Percentiles rank a stretch among this genome's conserved stretches.
Conservation (phyloP, 225 moss, liverwort and hornwort species). For the Takakia lepidozioides region DNA sequence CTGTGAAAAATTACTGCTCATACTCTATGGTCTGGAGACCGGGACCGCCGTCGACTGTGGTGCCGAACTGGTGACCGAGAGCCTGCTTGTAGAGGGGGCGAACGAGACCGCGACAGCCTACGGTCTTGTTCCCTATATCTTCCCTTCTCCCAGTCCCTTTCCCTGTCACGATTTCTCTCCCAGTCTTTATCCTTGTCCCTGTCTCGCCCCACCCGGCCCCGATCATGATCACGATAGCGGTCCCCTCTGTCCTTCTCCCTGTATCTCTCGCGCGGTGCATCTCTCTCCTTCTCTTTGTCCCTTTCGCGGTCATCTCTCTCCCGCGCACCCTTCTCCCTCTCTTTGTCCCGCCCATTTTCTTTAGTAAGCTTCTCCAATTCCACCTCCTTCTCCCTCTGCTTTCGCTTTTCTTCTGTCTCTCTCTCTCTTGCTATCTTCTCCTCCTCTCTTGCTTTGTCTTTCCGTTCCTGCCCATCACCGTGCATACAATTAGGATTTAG, state of each 20-base stretch:
- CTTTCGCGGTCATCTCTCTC: constrained; percentile 28
- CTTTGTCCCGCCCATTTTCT: constrained; percentile 28
- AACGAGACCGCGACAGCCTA: constrained; percentile 24
- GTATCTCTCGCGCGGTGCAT: constrained; percentile 20
- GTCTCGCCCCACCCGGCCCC: constrained; percentile 22
- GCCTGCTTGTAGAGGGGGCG: constrained; percentile 19
- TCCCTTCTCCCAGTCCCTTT: constrained; percentile 21
- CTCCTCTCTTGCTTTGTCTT: constrained; percentile 54
- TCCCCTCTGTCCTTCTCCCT: constrained; percentile 13
- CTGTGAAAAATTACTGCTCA: constrained; percentile 8
- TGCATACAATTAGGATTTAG: too few species aligned
- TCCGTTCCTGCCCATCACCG: constrained; percentile 32
- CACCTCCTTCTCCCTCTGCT: constrained; percentile 26
- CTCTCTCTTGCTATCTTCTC: constrained; percentile 26
- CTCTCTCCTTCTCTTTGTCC: constrained; percentile 23
- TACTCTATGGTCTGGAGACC: constrained; percentile 56
- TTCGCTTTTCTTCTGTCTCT: constrained; percentile 41
- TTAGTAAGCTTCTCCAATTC: constrained; percentile 30
- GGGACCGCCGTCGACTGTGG: constrained; percentile 26
- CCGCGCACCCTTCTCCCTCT: constrained; percentile 24
- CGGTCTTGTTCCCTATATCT: constrained; percentile 21
- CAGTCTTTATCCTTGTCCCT: constrained; percentile 16
- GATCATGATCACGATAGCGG: neutral
- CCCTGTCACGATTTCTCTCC: constrained; percentile 18
- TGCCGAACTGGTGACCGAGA: constrained; percentile 22